phyloP scores from a whole-genome alignment of 768 basidiomycete genomes.

The Boletus pseudopeckii region DNA sequence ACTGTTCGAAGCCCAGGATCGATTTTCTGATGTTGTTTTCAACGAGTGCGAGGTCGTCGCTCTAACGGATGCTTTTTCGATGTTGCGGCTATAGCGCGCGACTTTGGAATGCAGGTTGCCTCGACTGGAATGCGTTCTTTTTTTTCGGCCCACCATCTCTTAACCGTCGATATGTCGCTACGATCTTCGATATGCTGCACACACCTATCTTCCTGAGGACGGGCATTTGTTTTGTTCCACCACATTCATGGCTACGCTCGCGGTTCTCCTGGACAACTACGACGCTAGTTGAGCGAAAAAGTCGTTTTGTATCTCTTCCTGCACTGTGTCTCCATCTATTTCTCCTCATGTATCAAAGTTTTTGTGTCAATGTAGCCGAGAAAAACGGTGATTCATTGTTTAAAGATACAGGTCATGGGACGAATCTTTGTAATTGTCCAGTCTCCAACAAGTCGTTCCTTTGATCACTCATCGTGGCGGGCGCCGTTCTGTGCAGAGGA shows the following conservation, averaged over 20 bases:
- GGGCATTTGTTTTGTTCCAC: background rate
- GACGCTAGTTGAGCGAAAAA: background rate
- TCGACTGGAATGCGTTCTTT: background rate
- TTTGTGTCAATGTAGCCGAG: background rate
- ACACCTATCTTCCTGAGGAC: background rate
- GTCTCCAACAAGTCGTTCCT: background rate
- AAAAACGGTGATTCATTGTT: background rate
- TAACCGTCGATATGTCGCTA: background rate
- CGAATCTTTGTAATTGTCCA: too few relatives aligned
- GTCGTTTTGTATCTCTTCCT: slow-evolving; percentile 7
- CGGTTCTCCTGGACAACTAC: background rate
- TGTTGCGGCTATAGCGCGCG: slow-evolving; percentile 15
- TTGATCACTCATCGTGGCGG: background rate
- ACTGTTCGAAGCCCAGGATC: slow-evolving; percentile 15
- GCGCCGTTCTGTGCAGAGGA: too few relatives aligned
- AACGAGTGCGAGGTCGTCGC: slow-evolving; percentile 15
- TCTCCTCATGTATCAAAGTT: background rate
- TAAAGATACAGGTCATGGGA: background rate
- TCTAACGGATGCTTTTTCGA: slow-evolving; percentile 21
- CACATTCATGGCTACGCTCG: background rate
- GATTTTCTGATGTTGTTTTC: background rate
- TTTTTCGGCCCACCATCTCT: background rate
- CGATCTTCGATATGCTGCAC: background rate
- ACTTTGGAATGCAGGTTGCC: background rate
- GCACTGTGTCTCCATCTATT: background rate